Evolutionary conservation across 2,329 filamentous ascomycete genomes (phyloP).

Genomic region (Pseudocercospora cruenta): DNA sequence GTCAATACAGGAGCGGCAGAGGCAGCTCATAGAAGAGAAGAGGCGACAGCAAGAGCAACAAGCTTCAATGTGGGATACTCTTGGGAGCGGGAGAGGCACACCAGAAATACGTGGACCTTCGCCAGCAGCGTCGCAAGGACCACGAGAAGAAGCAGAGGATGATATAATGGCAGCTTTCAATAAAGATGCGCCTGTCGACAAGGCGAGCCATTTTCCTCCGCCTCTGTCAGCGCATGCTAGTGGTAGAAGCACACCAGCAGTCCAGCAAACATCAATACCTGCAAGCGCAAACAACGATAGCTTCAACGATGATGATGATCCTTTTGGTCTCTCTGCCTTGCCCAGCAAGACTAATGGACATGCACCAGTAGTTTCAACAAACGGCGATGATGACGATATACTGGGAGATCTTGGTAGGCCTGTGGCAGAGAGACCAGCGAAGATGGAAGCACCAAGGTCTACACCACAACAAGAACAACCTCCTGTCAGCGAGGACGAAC

Average conservation of each 20-base stretch:
- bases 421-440: slow-evolving; percentile 52
- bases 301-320: slow-evolving; percentile 73
- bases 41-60: slow-evolving; percentile 75
- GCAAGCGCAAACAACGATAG: slow-evolving; percentile 8
- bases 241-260: slow-evolving; percentile 45
- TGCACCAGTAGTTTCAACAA: slow-evolving; percentile 22
- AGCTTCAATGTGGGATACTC: slow-evolving; percentile 70
- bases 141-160: slow-evolving; percentile 51
- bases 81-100: slow-evolving; percentile 67
- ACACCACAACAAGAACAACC: slow-evolving; percentile 9
- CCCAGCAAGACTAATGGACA: slow-evolving; percentile 31
- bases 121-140: slow-evolving; percentile 21
- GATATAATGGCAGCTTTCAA: slow-evolving; percentile 67
- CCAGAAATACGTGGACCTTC: slow-evolving; percentile 35
- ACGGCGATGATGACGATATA: slow-evolving; percentile 62
- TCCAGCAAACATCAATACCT: slow-evolving; percentile 5
- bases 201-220: slow-evolving; percentile 62
- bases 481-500: slow-evolving; percentile 20
- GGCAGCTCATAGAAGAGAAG: slow-evolving; percentile 76
- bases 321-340: slow-evolving; percentile 71
- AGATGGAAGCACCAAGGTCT: slow-evolving; percentile 12
- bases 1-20: slow-evolving; percentile 66
- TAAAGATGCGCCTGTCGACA: slow-evolving; percentile 61
- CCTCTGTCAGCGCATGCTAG: slow-evolving; percentile 40
- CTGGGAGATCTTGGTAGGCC: slow-evolving; percentile 64